These are phyloP conservation scores for Venturia effusa DNA, from an alignment of 2,329 filamentous ascomycete species.

Conservation along the genomic window DNA sequence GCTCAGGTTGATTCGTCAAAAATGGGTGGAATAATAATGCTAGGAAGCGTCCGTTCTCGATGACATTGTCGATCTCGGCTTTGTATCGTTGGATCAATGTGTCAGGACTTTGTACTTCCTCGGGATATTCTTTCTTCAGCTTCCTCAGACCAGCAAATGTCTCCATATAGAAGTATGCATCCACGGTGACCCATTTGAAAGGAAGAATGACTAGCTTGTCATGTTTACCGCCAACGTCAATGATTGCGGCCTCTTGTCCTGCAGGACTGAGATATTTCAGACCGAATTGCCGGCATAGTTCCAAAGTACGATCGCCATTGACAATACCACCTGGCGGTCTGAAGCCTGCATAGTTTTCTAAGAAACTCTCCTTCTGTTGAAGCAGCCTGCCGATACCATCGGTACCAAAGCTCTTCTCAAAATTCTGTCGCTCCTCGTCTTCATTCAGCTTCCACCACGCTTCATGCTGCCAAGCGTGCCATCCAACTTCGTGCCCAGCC, in stretches of 20 bases:
- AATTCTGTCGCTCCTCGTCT: constrained; percentile 17
- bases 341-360: constrained; percentile 20
- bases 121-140: constrained; percentile 17
- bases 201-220: constrained; percentile 18
- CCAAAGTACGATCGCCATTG: constrained; percentile 20
- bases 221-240: constrained; percentile 12
- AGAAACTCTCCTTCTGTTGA: not conserved
- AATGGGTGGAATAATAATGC: constrained; percentile 24
- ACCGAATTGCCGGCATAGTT: constrained; percentile 19
- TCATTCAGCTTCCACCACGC: constrained; percentile 21
- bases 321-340: constrained; percentile 22
- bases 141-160: constrained; percentile 18
- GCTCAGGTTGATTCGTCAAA: constrained; percentile 17
- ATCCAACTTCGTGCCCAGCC: constrained; percentile 22
- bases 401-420: constrained; percentile 19
- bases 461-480: constrained; percentile 25
- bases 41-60: constrained; percentile 19
- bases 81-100: constrained; percentile 17
- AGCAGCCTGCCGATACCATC: constrained; percentile 16
- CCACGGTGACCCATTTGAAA: constrained; percentile 21
- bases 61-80: constrained; percentile 20
- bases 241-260: constrained; percentile 19
- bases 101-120: constrained; percentile 15
- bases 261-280: constrained; percentile 24
- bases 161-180: constrained; percentile 25